A percentile compares a stretch with the other conserved stretches of the same genome.
These are phyloP conservation scores for Margaritispora aquatica DNA, from an alignment of 495 filamentous ascomycete genomes.

Conservation along the genomic window DNA sequence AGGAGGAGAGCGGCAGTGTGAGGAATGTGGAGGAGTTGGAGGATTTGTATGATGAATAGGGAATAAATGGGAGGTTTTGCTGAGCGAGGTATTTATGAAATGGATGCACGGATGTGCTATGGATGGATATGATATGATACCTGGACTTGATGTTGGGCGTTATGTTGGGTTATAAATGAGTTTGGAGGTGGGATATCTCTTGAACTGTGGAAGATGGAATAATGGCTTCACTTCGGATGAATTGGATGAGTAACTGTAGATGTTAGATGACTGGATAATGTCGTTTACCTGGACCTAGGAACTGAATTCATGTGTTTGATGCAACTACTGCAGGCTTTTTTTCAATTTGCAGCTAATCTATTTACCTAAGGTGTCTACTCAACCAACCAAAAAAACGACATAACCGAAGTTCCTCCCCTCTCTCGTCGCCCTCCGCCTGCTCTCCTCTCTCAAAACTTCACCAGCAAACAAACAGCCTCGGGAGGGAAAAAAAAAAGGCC, in stretches of 20 bases:
- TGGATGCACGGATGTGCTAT: neutral
- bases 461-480: neutral
- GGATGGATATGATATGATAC: neutral
- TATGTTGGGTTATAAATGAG: neutral
- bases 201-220: neutral
- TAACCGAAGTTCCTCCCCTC: neutral
- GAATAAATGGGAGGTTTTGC: neutral
- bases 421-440: neutral
- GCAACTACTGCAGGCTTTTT: too few species aligned
- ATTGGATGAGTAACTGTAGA: neutral
- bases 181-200: neutral
- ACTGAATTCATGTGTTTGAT: too few species aligned
- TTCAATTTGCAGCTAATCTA: neutral
- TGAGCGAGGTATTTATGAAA: neutral
- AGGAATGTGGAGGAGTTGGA: constrained; percentile 8
- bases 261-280: too few species aligned
- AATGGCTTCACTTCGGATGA: neutral
- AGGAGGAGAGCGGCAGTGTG: neutral
- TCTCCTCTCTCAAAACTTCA: neutral
- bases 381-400: too few species aligned
- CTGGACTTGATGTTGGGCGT: neutral
- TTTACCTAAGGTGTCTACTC: too few species aligned
- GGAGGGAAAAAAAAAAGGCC: neutral
- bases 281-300: too few species aligned
- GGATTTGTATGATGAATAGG: neutral